Base-by-base conservation (phyloP, 441 rosid genomes). In the Croton setiger region DNA sequence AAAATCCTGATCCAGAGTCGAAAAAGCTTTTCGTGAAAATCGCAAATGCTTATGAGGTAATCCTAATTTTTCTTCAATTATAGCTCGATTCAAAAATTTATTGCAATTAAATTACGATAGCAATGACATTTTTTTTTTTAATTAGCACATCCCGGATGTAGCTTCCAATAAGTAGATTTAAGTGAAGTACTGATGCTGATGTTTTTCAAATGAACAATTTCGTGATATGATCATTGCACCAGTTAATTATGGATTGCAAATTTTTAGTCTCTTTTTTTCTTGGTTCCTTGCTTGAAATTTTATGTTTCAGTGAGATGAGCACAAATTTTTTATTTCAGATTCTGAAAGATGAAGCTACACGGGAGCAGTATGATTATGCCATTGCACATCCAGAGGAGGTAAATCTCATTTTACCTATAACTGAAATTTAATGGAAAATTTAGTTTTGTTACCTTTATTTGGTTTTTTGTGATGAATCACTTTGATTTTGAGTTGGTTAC, bases 371-470 rank as follows among this genome's bases (percentile, higher is more conserved):
- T 76, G 98, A 93, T 81, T 93, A 93, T 75, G 98, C 98, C 12
- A 83, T 91, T 76, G 97, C 88, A 13, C 98, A 93, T 77, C 96
- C 98, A 0, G 93, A 91, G 73, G 97, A 93, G 98, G 98, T 93
- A 10, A 35, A 60, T 35, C 67, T 74, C 59, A 13, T 31, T 62
- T 1, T 33, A 48, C 14, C 17, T n/a, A 37, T 37, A 12, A 18
- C 12, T 12, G 31, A 52, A 52, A 18, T 53, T 18, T 53, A 53
- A 14, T 9, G 13, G 31, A 53, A 1, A 12, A 12, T 53, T 53
- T 10, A 18, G 33, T 21, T 53, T 18, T 53, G 4, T 53, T 1
- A 39, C 43, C 43, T 39, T 9, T 39, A 4, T 39, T 39, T n/a
- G 9, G 53, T n/a, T 31, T 27, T n/a, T 49, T 49, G 57, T 31